Evolutionary conservation across 2,329 filamentous ascomycete species (phyloP), one percentile per base, ranked within the genome.

Genomic region (Claviceps africana): DNA sequence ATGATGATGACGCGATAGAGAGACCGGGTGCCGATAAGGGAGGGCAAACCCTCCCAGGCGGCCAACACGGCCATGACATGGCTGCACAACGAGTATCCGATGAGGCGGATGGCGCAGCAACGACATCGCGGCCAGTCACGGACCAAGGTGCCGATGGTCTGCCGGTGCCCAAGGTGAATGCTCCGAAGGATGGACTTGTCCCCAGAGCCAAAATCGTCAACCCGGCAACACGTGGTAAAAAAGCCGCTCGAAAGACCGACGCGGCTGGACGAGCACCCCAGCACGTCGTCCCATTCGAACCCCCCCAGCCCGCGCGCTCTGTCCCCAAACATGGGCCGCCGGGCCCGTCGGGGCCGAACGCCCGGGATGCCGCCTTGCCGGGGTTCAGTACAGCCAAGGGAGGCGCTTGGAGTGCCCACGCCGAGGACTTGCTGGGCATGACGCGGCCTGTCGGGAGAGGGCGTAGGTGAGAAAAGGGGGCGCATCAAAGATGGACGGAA

Each of bases 351-450:
- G 35, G 5, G 15, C 13, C 48, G 50, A 53, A 31, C 42, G 43
- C 17, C 51, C 25, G 19, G 21, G 47, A 21, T 21, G 22, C 55
- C 61, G 57, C 54, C n/a, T 61, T 73, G 53, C 68, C 71, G 10
- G 70, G 69, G 1, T 76, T 77, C 53, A 66, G 66, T 2, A 74
- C 69, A 59, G 73, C 71, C 3, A 78, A 76, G 57, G 69, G 77
- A 17, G 82, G 82, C 2, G 78, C 83, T 0, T 87, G 83, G 83
- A 86, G 81, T 58, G 75, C 73, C 25, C 83, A 86, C 61, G 82
- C 83, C 0, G 73, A 78, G 57, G 83, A 87, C 62, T 61, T 87
- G 47, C 76, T 87, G 56, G 80, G 78, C 39, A 76, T 70, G 60
- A 79, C 74, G 60, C 72, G 78, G 47, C 83, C 82, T 37, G 69